A percentile compares a stretch with the other conserved stretches of the same genome.
Evolutionary conservation across 352 stramenopile genomes (phyloP).

Genomic region (Globisporangium perplexum): DNA sequence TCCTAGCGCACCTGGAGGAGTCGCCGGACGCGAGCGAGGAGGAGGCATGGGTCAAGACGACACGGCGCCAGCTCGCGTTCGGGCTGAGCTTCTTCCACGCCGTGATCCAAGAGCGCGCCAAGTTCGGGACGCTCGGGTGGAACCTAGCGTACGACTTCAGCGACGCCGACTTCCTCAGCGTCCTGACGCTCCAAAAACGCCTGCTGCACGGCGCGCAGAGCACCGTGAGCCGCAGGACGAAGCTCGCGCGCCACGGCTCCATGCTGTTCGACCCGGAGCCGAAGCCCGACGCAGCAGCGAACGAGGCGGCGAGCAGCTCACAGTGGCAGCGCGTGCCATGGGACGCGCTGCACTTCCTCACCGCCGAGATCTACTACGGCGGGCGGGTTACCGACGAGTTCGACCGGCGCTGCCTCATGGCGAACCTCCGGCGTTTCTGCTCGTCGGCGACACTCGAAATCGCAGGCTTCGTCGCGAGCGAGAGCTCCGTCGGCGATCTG

Average conservation of each 20-base stretch:
- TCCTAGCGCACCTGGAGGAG: slow-evolving; percentile 17
- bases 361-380: slow-evolving; percentile 78
- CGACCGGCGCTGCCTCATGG: slow-evolving; percentile 62
- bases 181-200: slow-evolving; percentile 46
- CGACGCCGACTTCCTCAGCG: slow-evolving; percentile 69
- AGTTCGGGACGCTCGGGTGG: slow-evolving; percentile 76
- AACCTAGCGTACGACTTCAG: slow-evolving; percentile 79
- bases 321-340: slow-evolving; percentile 37
- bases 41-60: slow-evolving; percentile 8
- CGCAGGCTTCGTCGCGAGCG: background rate
- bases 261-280: slow-evolving; percentile 1
- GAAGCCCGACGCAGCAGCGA: background rate
- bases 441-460: slow-evolving; percentile 19
- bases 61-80: slow-evolving; percentile 60
- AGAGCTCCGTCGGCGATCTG: slow-evolving; percentile 1
- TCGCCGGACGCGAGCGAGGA: background rate
- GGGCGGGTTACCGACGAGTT: slow-evolving; percentile 80
- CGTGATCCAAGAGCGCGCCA: slow-evolving; percentile 61
- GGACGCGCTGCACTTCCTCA: slow-evolving; percentile 75
- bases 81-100: slow-evolving; percentile 79
- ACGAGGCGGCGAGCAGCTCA: background rate
- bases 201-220: slow-evolving; percentile 23
- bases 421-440: slow-evolving; percentile 62
- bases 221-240: slow-evolving; percentile 1
- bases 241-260: background rate